Evolutionary conservation across 1,284 basidiomycete species (phyloP).

Genomic region (Thelephora terrestris): DNA sequence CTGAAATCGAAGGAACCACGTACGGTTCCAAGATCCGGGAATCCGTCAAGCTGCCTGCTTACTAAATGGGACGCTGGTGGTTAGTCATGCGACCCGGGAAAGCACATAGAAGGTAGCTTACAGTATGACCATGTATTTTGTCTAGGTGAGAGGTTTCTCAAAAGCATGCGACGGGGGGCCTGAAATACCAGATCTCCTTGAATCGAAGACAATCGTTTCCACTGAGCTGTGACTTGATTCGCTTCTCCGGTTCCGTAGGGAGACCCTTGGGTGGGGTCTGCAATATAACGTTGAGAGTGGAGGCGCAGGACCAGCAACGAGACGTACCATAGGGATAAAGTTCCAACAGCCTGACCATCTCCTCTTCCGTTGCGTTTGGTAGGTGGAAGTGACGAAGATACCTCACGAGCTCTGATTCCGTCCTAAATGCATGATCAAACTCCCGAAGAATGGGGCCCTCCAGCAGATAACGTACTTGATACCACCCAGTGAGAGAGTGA

Average conservation of each 20-base stretch:
- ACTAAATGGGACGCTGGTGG: slow-evolving; percentile 4
- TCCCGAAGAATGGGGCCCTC: too few species aligned
- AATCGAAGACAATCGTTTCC: slow-evolving; percentile 42
- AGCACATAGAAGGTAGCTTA: slow-evolving; percentile 6
- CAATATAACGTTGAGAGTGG: too few species aligned
- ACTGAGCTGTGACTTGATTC: slow-evolving; percentile 38
- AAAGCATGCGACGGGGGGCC: slow-evolving; percentile 40
- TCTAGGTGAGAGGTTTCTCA: slow-evolving; percentile 19
- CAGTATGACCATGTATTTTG: slow-evolving; percentile 23
- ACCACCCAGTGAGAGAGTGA: slow-evolving; percentile 14
- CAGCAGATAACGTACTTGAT: too few species aligned
- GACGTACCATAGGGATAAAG: too few species aligned
- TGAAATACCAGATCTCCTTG: slow-evolving; percentile 46
- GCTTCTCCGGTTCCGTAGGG: slow-evolving; percentile 38
- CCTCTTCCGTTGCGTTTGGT: slow-evolving; percentile 7
- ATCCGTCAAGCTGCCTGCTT: slow-evolving; percentile 12
- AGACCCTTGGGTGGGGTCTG: slow-evolving; percentile 31
- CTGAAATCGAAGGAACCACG: slow-evolving; percentile 7
- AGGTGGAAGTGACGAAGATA: too few species aligned
- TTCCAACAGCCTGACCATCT: slow-evolving; percentile 10
- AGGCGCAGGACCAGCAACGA: too few species aligned
- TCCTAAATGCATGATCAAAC: slow-evolving; percentile 4
- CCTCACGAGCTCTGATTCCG: too few species aligned
- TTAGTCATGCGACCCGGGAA: neutral
- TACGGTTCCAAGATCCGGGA: slow-evolving; percentile 15